Evolutionary conservation across 192 early-diverging fungal species (phyloP).

Genomic region (Gaertneriomyces sp.): DNA sequence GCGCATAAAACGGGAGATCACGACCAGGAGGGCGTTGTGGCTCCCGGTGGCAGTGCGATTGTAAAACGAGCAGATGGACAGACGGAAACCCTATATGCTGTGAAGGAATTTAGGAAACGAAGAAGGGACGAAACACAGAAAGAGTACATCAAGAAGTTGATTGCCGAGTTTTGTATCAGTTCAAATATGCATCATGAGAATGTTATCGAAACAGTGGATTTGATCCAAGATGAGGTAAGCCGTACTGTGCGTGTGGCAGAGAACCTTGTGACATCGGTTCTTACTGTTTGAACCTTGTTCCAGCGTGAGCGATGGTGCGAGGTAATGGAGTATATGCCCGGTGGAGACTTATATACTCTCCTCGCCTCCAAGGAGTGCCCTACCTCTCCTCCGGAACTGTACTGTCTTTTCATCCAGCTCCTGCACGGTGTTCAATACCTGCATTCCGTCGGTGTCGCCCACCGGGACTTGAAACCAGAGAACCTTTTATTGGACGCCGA

Average conservation of each 20-base stretch:
- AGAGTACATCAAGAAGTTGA: conserved; percentile 94
- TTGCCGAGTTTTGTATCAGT: conserved; percentile 92
- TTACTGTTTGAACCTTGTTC: not conserved
- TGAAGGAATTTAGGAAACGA: conserved; percentile 92
- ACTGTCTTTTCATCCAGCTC: conserved; percentile 55
- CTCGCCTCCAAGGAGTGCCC: conserved; percentile 30
- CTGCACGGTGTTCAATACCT: conserved; percentile 47
- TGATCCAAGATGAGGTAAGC: conserved; percentile 80
- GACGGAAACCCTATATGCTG: conserved; percentile 62
- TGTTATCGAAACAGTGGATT: conserved; percentile 88
- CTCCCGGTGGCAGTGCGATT: not conserved
- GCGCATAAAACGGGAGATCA: conserved; percentile 5
- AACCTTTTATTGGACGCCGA: conserved; percentile 50
- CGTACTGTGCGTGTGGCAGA: conserved; percentile 3
- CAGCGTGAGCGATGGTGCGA: conserved; percentile 46
- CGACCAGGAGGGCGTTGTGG: not conserved
- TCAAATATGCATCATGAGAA: conserved; percentile 88
- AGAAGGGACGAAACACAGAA: conserved; percentile 80
- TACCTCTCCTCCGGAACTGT: conserved; percentile 39
- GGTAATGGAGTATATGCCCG: conserved; percentile 58
- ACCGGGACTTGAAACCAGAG: conserved; percentile 54
- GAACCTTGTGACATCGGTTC: not conserved
- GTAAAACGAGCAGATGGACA: conserved; percentile 36
- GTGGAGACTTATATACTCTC: conserved; percentile 48
- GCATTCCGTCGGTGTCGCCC: conserved; percentile 53